Evolutionary conservation across 257 asterid species (phyloP), one percentile per base, ranked within the genome.

Genomic region (Paraleonurus japonicus): DNA sequence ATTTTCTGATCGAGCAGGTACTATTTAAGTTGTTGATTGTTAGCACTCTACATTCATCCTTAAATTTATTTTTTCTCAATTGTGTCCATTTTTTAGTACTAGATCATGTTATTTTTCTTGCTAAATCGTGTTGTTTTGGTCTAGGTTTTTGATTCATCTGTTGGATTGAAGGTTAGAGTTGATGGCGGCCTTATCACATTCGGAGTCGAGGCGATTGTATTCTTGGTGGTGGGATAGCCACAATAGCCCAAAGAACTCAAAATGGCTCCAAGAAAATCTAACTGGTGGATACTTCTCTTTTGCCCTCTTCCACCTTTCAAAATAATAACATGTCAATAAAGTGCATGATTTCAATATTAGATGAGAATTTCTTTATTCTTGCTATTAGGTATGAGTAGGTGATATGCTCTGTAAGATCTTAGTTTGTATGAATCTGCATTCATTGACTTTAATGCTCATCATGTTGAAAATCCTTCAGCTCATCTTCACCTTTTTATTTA

Each of bases 171-270:
- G n/a, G n/a, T n/a, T n/a, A n/a, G n/a, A n/a, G n/a, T n/a, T 80
- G 61, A 90, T 90, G 98, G 95, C 91, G 61, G 78, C 85, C 45
- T 53, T 85, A 67, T 80, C 79, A 11, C 84, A 77, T 15, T 81
- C 95, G 2, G 95, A 90, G 22, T 84, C 96, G 15, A 85, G 95
- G 72, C 84, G 95, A 37, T 26, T 74, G 84, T 90, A 90, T 66
- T 92, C 98, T 13, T 92, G 98, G 97, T 92, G 95, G 97, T 90
- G 97, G 98, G 98, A 90, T 70, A 90, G 97, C 87, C 98, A 92
- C 82, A 85, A 79, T 48, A 81, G 90, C 89, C 98, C 98, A 1
- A 92, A 88, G 81, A 92, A 90, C 83, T 92, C 98, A 2, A 92
- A 92, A 87, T 90, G 97, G 97, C 98, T 92, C 79, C 95, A 90